A percentile compares a stretch with the other conserved stretches of the same genome.
Evolutionary conservation across 2,329 filamentous ascomycete species (phyloP).

Genomic region (Rugonectria rugulosa): DNA sequence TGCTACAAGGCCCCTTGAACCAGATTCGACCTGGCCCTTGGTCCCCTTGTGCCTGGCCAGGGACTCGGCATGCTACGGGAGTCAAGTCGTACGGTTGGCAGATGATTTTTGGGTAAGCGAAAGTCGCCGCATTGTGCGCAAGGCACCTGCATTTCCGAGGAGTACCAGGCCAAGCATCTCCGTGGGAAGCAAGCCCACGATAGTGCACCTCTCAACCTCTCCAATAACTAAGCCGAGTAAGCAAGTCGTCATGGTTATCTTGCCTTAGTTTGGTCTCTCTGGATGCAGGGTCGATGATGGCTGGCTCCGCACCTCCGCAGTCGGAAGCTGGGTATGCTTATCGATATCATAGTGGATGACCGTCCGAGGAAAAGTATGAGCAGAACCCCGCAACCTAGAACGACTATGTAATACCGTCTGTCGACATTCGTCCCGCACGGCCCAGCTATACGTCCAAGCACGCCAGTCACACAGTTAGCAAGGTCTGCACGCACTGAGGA

Average conservation of each 20-base stretch:
- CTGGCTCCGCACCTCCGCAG: conserved; percentile 39
- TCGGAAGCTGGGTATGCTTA: conserved; percentile 36
- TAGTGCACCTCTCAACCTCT: background rate
- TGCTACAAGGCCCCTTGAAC: background rate
- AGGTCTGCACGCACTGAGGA: conserved; percentile 14
- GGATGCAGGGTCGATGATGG: conserved; percentile 29
- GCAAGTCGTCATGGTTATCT: conserved; percentile 25
- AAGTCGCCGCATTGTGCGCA: conserved; percentile 5
- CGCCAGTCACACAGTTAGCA: conserved; percentile 28
- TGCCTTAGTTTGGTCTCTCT: conserved; percentile 3
- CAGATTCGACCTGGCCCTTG: background rate
- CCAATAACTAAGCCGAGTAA: conserved; percentile 19
- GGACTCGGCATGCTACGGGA: conserved; percentile 1
- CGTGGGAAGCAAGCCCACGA: background rate
- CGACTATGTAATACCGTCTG: conserved; percentile 33
- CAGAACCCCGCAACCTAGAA: conserved; percentile 38
- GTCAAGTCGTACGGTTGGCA: conserved; percentile 34
- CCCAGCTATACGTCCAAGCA: background rate
- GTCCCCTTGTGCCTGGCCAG: conserved; percentile 17
- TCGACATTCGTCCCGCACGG: conserved; percentile 24
- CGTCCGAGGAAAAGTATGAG: conserved; percentile 39
- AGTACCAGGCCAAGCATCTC: background rate
- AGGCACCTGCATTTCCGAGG: conserved; percentile 34
- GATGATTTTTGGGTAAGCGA: conserved; percentile 27
- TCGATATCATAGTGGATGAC: conserved; percentile 27